Percentiles rank a stretch among this genome's conserved stretches.
These are phyloP conservation scores for Termitomyces sp. DNA, from an alignment of 768 basidiomycete genomes.

Conservation along the genomic window DNA sequence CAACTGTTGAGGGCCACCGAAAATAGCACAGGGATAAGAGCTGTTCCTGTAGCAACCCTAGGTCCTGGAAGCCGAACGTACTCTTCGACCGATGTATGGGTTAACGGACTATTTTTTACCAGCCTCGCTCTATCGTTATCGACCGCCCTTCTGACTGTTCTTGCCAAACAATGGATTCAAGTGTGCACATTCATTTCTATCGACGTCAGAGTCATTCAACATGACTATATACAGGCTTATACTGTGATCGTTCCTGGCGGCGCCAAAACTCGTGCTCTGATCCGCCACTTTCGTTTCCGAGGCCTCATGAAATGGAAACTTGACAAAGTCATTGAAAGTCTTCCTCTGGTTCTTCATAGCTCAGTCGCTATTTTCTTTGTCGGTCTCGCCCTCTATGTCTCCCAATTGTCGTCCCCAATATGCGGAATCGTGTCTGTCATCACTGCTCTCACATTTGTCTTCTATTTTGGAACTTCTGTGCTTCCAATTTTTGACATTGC, in stretches of 20 bases:
- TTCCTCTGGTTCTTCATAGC: slow-evolving; percentile 14
- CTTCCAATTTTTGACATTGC: neutral
- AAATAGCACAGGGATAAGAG: neutral
- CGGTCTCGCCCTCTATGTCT: slow-evolving; percentile 13
- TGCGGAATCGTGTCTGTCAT: neutral
- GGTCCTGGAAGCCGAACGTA: neutral
- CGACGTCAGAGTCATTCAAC: neutral
- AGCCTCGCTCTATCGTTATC: neutral
- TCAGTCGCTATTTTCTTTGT: slow-evolving; percentile 17
- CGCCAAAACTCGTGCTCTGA: neutral
- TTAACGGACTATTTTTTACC: neutral
- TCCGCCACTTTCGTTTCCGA: slow-evolving; percentile 6
- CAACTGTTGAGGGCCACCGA: neutral
- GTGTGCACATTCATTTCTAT: neutral
- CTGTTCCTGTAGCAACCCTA: neutral
- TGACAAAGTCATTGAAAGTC: slow-evolving; percentile 5
- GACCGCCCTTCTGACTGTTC: neutral
- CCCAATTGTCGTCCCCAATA: neutral
- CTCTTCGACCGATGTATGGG: neutral
- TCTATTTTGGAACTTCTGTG: slow-evolving; percentile 2
- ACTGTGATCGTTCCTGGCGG: neutral
- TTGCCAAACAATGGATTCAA: slow-evolving; percentile 4
- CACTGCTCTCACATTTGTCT: neutral
- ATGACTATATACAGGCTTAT: neutral
- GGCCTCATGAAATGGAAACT: slow-evolving; percentile 12